A percentile compares a stretch with the other conserved stretches of the same genome.
These are phyloP conservation scores for Penicillium silybi DNA, from an alignment of 495 filamentous ascomycete genomes.

Conservation along the genomic window DNA sequence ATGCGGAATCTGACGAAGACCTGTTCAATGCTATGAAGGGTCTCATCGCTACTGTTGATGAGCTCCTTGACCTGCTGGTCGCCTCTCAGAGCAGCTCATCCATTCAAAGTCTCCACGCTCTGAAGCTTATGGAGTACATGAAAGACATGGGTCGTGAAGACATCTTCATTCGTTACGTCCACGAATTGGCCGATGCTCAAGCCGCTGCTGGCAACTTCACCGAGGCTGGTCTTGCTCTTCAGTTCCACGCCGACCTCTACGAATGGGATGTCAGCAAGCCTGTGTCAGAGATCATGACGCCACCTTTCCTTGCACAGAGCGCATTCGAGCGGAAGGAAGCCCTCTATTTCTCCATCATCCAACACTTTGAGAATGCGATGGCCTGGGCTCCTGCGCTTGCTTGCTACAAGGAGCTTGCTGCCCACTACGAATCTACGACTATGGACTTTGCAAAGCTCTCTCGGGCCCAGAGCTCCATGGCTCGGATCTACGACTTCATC, in stretches of 20 bases:
- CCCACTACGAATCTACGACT: slow-evolving; percentile 80
- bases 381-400: slow-evolving; percentile 89
- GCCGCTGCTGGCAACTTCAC: slow-evolving; percentile 71
- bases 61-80: slow-evolving; percentile 85
- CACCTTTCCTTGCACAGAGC: slow-evolving; percentile 75
- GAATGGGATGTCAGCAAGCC: slow-evolving; percentile 75
- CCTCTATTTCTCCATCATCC: slow-evolving; percentile 91
- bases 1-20: slow-evolving; percentile 65
- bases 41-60: slow-evolving; percentile 78
- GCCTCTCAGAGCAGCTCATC: slow-evolving; percentile 84
- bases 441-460: slow-evolving; percentile 94
- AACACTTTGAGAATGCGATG: slow-evolving; percentile 86
- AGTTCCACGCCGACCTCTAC: slow-evolving; percentile 89
- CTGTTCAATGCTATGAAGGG: slow-evolving; percentile 72
- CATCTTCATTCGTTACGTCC: slow-evolving; percentile 94
- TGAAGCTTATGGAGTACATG: slow-evolving; percentile 93
- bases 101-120: slow-evolving; percentile 78
- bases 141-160: slow-evolving; percentile 96
- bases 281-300: slow-evolving; percentile 67
- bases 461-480: slow-evolving; percentile 83
- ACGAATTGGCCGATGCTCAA: slow-evolving; percentile 83
- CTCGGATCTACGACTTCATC: slow-evolving; percentile 86
- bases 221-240: slow-evolving; percentile 86
- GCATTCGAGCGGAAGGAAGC: slow-evolving; percentile 91
- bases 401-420: slow-evolving; percentile 84